Percentiles rank a stretch among this genome's conserved stretches.
phyloP scores from a whole-genome alignment of 2,329 filamentous ascomycete genomes.

The Arthrobotrys sinensis region DNA sequence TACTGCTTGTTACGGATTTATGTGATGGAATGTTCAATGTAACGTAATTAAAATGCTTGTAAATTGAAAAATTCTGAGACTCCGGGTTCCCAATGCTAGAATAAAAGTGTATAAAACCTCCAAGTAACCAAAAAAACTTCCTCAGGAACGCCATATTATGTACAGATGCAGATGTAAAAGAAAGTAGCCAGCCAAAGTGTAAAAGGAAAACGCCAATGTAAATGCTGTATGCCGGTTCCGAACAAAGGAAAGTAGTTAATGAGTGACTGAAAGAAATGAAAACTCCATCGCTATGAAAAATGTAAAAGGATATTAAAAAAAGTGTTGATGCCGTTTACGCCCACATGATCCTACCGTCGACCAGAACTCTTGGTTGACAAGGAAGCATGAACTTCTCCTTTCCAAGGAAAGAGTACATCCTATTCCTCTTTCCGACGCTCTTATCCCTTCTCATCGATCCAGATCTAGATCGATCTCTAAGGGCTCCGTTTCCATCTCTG shows the following conservation, averaged over 20 bases:
- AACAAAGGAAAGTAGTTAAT: slow-evolving; percentile 4
- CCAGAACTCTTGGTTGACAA: slow-evolving; percentile 36
- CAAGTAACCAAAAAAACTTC: not conserved
- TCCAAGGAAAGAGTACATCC: slow-evolving; percentile 60
- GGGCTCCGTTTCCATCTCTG: slow-evolving; percentile 24
- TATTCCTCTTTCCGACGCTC: slow-evolving; percentile 45
- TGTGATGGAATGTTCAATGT: no score
- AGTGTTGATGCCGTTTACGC: slow-evolving; percentile 8
- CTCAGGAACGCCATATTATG: slow-evolving; percentile 16
- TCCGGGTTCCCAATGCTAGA: slow-evolving; percentile 18
- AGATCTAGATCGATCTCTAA: slow-evolving; percentile 32
- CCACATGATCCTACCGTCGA: slow-evolving; percentile 54
- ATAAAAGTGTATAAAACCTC: slow-evolving; percentile 8
- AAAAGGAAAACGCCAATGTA: slow-evolving; percentile 21
- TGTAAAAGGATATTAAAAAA: slow-evolving; percentile 4
- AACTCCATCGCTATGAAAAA: slow-evolving; percentile 17
- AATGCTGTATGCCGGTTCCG: slow-evolving; percentile 10
- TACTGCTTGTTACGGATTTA: no score
- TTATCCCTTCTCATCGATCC: slow-evolving; percentile 40
- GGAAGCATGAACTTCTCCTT: slow-evolving; percentile 58
- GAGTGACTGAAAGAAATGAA: not conserved
- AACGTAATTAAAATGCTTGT: slow-evolving; percentile 4
- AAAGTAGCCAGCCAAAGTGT: slow-evolving; percentile 4
- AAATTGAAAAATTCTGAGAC: slow-evolving; percentile 6
- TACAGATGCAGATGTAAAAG: not conserved